Percentiles rank a stretch among this genome's conserved stretches.
phyloP scores from a whole-genome alignment of 2,329 filamentous ascomycete species.

The Stagonosporopsis tanaceti region DNA sequence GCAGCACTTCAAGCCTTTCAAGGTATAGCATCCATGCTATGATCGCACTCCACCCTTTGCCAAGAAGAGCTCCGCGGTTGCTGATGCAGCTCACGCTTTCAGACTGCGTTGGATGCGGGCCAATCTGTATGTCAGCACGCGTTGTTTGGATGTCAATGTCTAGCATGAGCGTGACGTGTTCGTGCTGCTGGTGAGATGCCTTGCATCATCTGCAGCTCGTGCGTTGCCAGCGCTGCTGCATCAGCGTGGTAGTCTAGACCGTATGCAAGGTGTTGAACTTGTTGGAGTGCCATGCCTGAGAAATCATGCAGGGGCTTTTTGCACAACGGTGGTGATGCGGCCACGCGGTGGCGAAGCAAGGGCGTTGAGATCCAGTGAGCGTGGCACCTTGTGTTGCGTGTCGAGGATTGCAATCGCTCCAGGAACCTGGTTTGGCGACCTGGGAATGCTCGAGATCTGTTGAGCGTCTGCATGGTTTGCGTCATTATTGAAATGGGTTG shows the following conservation, averaged over 20 bases:
- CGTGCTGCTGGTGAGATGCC: constrained; percentile 2
- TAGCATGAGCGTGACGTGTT: constrained; percentile 2
- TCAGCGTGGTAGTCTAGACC: neutral
- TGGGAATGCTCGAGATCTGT: neutral
- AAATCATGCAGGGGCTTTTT: neutral
- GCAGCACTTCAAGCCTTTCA: neutral
- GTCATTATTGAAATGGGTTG: neutral
- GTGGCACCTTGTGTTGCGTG: neutral
- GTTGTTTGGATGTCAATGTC: neutral
- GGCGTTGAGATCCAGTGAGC: neutral
- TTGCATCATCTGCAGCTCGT: constrained; percentile 7
- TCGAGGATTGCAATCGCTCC: neutral
- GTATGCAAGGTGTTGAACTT: constrained; percentile 3
- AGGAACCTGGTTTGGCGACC: neutral
- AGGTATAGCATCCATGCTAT: neutral
- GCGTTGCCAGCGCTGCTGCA: neutral
- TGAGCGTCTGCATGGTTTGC: neutral
- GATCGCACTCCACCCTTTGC: neutral
- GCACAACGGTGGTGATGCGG: neutral
- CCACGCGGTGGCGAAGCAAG: neutral
- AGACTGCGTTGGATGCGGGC: neutral
- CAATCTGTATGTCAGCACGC: neutral
- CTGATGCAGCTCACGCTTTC: neutral
- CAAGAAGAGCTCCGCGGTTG: neutral
- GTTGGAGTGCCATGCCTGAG: constrained; percentile 1